Evolutionary conservation across 2,329 filamentous ascomycete genomes (phyloP).

Genomic region (Neofusicoccum sp.): DNA sequence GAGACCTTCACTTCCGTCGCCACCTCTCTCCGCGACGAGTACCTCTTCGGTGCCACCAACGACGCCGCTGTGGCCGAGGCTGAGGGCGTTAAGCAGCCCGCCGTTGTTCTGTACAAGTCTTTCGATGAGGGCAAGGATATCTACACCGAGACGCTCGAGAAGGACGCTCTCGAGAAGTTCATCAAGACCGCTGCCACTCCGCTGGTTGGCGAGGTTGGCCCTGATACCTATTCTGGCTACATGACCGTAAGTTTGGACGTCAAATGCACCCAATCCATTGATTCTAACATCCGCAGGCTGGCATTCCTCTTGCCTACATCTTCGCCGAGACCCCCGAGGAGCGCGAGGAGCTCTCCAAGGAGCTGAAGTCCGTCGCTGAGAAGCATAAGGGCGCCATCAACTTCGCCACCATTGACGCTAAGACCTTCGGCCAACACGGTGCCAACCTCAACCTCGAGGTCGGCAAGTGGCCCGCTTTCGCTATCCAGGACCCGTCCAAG

Average conservation of each 20-base stretch:
- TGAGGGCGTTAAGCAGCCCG: slow-evolving; percentile 84
- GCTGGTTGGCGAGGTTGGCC: slow-evolving; percentile 92
- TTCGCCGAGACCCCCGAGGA: slow-evolving; percentile 92
- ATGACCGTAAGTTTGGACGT: slow-evolving; percentile 66
- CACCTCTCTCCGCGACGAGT: slow-evolving; percentile 79
- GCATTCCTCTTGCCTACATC: slow-evolving; percentile 94
- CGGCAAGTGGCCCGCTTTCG: slow-evolving; percentile 95
- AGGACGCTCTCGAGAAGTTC: slow-evolving; percentile 78
- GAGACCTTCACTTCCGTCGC: slow-evolving; percentile 80
- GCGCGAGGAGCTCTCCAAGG: slow-evolving; percentile 74
- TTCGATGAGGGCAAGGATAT: slow-evolving; percentile 95
- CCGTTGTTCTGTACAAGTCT: slow-evolving; percentile 92
- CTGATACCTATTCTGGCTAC: slow-evolving; percentile 94
- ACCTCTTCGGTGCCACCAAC: slow-evolving; percentile 86
- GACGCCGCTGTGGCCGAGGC: slow-evolving; percentile 84
- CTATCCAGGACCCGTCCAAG: slow-evolving; percentile 93
- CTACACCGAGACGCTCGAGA: slow-evolving; percentile 80
- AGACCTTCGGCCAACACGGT: slow-evolving; percentile 90
- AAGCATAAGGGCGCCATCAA: slow-evolving; percentile 93
- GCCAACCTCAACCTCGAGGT: slow-evolving; percentile 96
- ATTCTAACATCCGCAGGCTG: slow-evolving; percentile 55
- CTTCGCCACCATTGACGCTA: slow-evolving; percentile 97
- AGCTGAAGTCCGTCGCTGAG: slow-evolving; percentile 84
- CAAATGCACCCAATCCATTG: neutral
- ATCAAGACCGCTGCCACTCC: slow-evolving; percentile 84